Evolutionary conservation across 1,284 basidiomycete genomes (phyloP).

Genomic region (Cutaneotrichosporon sp.): DNA sequence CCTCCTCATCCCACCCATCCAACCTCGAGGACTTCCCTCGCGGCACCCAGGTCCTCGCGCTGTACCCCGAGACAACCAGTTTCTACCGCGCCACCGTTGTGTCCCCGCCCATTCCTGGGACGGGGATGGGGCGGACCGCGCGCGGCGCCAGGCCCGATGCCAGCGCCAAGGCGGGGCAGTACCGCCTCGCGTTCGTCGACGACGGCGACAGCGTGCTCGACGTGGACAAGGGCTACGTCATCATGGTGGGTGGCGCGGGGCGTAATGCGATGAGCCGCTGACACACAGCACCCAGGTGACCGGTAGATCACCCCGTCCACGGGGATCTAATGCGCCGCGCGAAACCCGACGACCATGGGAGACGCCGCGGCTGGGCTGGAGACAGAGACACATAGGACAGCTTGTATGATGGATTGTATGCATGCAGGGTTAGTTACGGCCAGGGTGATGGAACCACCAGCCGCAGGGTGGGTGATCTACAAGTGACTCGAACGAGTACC

Average conservation of each 20-base stretch:
- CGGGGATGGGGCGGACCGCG: conserved; percentile 34
- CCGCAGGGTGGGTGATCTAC: no score
- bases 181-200: conserved; percentile 50
- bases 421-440: neutral
- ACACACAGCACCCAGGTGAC: neutral
- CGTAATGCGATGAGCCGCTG: neutral
- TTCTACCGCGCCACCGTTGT: conserved; percentile 57
- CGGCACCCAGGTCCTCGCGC: conserved; percentile 53
- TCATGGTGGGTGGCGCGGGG: conserved; percentile 38
- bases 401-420: conserved; percentile 1
- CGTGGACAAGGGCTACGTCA: conserved; percentile 44
- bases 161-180: conserved; percentile 37
- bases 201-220: conserved; percentile 46
- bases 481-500: no score
- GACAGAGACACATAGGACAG: neutral
- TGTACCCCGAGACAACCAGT: conserved; percentile 58
- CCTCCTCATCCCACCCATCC: conserved; percentile 48
- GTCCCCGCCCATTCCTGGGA: conserved; percentile 37
- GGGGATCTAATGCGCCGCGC: neutral
- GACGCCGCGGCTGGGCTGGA: neutral
- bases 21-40: conserved; percentile 49
- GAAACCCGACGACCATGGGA: no score
- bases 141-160: conserved; percentile 26
- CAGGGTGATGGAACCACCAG: no score
- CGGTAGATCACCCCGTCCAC: neutral